Evolutionary conservation across 345 rosid species (phyloP), one percentile per base, ranked within the genome.

Genomic region (Brassica rapa): DNA sequence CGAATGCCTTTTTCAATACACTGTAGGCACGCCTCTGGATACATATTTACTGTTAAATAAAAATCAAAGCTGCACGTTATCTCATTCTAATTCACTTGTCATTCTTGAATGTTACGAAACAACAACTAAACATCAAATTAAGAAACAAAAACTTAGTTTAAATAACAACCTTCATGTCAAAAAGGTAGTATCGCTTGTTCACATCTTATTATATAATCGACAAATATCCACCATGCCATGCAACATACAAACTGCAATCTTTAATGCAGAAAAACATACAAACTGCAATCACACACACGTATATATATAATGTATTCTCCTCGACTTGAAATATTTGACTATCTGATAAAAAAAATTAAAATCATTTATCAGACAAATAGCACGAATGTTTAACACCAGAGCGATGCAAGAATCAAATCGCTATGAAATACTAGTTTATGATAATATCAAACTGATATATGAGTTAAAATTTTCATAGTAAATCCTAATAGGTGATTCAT

Each of bases 331-430:
- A n/a, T 33, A 12, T 21, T 49, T 49, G 11, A 64, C 15, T 46
- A 14, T 51, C 56, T 32, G 24, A 51, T 1, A 24, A 8, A 49
- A 30, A 24, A 8, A 49, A 30, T 27, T 35, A 15, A 53, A 39
- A 16, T 67, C 35, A 59, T 59, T 41, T 41, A 57, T 29, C 14
- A 43, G 4, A 76, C 16, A 23, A 8, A 68, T 43, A 76, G 62
- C 9, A 46, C 4, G 16, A 41, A 39, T 39, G 7, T 56, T 66
- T 57, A 53, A 33, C 10, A 66, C 15, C 4, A 0, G 43, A 57
- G 57, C 10, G 51, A 57, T 41, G 14, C 24, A 11, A 67, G 14
- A 75, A 39, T 12, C n/a, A 46, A 46, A 46, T 46, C 35, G 15
- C 24, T 12, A 46, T 57, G 14, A 8, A 32, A 23, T 32, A 46